Base-by-base conservation (phyloP, 345 rosid species). In the Tarenaya hassleriana region DNA sequence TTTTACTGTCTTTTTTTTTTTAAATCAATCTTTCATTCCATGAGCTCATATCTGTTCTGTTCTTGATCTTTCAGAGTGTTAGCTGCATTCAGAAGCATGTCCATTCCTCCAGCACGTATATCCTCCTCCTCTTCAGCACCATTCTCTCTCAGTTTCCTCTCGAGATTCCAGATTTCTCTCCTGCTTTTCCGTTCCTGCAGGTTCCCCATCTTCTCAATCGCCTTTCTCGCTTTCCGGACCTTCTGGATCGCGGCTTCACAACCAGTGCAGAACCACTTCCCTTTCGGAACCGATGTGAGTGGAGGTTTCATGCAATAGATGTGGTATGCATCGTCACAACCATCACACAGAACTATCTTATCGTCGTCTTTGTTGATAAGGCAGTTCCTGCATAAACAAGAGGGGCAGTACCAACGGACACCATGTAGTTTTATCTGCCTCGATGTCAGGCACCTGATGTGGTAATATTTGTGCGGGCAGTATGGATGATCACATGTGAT, bases 341-440 rank as follows among this genome's bases (percentile, higher is more conserved):
- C 72, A 69, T 82, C 89, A 33, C 95, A 85, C 19, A 85, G 37
- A 63, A 85, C 74, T 50, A 85, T 72, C 65, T 71, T 40, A 24
- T 79, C 77, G 52, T 82, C 83, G 39, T 85, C 86, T 69, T 31
- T 69, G 41, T 85, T 82, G n/a, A 66, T 19, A 9, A 79, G 76
- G 76, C 89, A 85, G 40, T 41, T 44, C 60, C 80, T 67, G 49
- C 89, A 85, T 15, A 82, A 62, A 66, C 95, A 92, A 15, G 97
- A 85, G 18, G 98, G 94, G 67, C 98, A 92, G 56, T 79, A 86
- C 98, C 98, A 92, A 43, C 58, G 62, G 34, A 73, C 73, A 56
- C 94, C 82, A 27, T 74, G 73, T 7, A 69, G 57, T 66, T 73
- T 73, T 46, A 82, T 63, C 71, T 81, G 91, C 71, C 71, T 78